These are phyloP conservation scores for Rhizoctonia solani DNA, from an alignment of 1,284 basidiomycete species.

Conservation along the genomic window DNA sequence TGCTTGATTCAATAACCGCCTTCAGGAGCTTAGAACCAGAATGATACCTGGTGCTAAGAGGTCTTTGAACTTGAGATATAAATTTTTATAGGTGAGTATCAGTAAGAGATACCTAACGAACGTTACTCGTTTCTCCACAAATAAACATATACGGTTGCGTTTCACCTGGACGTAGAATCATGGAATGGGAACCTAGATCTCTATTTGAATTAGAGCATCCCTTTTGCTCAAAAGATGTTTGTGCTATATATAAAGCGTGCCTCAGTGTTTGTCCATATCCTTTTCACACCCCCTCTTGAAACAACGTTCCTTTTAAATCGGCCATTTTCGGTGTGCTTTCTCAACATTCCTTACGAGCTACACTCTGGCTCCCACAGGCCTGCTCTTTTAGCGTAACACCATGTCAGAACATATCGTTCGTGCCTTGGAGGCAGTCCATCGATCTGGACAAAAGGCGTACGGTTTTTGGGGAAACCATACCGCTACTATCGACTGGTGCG, in stretches of 20 bases:
- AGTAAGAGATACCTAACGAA: no score
- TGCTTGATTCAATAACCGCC: slow-evolving; percentile 48
- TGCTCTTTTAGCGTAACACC: not conserved
- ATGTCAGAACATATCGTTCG: not conserved
- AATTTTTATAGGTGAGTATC: no score
- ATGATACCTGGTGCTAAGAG: slow-evolving; percentile 37
- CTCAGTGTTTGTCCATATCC: not conserved
- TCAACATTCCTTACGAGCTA: not conserved
- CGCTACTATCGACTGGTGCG: slow-evolving; percentile 40
- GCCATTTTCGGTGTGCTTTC: not conserved
- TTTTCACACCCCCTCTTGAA: not conserved
- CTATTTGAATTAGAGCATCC: not conserved
- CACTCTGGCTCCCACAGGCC: not conserved
- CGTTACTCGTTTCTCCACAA: no score
- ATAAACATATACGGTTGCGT: no score
- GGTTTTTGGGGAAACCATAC: slow-evolving; percentile 39
- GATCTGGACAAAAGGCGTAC: slow-evolving; percentile 1
- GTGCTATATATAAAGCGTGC: not conserved
- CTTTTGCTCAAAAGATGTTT: not conserved
- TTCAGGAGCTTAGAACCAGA: slow-evolving; percentile 32
- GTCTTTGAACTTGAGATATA: no score
- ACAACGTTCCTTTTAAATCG: not conserved
- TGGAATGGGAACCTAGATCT: no score
- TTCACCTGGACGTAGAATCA: no score
- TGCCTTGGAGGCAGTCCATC: slow-evolving; percentile 9